Evolutionary conservation across 176 grass and related monocot genomes (phyloP).

Genomic region (Musa acuminata): DNA sequence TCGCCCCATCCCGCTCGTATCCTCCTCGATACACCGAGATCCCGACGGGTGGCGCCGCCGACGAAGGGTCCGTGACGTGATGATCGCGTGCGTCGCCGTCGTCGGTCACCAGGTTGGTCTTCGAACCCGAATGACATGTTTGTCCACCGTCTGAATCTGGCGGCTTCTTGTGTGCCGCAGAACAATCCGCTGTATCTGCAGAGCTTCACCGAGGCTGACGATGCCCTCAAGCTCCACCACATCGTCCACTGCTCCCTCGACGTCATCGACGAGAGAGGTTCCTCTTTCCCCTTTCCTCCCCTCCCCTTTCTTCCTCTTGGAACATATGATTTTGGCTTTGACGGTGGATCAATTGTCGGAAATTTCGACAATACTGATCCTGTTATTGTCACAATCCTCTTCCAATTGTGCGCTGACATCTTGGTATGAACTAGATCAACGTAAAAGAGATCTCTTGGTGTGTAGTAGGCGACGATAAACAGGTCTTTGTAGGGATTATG

Average conservation of each 20-base stretch:
- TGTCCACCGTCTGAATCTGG: neutral
- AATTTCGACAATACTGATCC: neutral
- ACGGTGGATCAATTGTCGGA: neutral
- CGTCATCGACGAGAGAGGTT: constrained; percentile 31
- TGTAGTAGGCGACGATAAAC: no score
- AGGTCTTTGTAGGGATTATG: no score
- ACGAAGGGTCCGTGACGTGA: constrained; percentile 19
- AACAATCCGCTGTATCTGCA: constrained; percentile 93
- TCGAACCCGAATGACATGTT: neutral
- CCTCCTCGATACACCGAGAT: no score
- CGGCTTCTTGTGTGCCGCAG: constrained; percentile 24
- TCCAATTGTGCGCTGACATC: no score
- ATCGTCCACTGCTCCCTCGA: constrained; percentile 91
- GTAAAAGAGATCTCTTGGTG: no score
- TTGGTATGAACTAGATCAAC: no score
- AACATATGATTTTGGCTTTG: neutral
- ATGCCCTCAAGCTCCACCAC: constrained; percentile 92
- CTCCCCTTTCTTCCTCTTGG: neutral
- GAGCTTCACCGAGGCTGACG: constrained; percentile 83
- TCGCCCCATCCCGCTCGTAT: neutral
- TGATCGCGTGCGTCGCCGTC: constrained; percentile 97
- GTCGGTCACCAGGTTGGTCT: constrained; percentile 73
- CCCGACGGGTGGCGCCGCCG: neutral
- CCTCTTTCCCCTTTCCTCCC: no score
- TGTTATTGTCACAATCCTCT: neutral